These are phyloP conservation scores for Basipetospora sp. DNA, from an alignment of 2,329 filamentous ascomycete genomes.

Conservation along the genomic window DNA sequence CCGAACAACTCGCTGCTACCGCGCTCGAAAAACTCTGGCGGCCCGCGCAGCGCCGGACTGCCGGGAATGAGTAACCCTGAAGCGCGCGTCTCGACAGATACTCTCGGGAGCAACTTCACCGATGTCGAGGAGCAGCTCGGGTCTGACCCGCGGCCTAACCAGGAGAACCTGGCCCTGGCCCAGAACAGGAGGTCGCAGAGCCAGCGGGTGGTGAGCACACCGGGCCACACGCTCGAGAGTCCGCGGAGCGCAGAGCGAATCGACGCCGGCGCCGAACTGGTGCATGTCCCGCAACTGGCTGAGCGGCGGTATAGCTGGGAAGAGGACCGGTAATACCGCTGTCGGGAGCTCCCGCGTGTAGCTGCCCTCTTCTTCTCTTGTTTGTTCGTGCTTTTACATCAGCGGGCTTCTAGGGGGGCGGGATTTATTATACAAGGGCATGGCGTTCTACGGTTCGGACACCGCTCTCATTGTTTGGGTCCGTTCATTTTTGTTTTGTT, in stretches of 20 bases:
- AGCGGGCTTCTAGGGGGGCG: too few species aligned
- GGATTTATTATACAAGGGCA: background rate
- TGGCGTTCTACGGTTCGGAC: background rate
- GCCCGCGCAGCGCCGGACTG: background rate
- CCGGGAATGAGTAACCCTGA: background rate
- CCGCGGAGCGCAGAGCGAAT: conserved; percentile 26
- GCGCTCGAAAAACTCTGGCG: conserved; percentile 9
- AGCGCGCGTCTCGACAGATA: conserved; percentile 19
- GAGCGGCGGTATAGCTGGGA: conserved; percentile 39
- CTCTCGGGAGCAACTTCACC: conserved; percentile 35
- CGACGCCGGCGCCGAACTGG: conserved; percentile 27
- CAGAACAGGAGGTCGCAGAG: too few species aligned
- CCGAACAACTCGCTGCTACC: conserved; percentile 9
- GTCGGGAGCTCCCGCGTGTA: too few species aligned
- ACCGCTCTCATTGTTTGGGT: too few species aligned
- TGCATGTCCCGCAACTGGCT: conserved; percentile 37
- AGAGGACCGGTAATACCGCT: too few species aligned
- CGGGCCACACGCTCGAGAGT: conserved; percentile 11
- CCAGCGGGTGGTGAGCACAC: too few species aligned
- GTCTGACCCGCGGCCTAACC: too few species aligned
- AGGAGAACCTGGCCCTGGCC: too few species aligned
- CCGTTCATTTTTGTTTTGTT: too few species aligned
- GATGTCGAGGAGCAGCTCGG: conserved; percentile 29
- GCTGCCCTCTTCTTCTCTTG: too few species aligned
- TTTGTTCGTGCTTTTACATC: too few species aligned